Evolutionary conservation across 768 basidiomycete species (phyloP).

Genomic region (Chalciporus piperatus): DNA sequence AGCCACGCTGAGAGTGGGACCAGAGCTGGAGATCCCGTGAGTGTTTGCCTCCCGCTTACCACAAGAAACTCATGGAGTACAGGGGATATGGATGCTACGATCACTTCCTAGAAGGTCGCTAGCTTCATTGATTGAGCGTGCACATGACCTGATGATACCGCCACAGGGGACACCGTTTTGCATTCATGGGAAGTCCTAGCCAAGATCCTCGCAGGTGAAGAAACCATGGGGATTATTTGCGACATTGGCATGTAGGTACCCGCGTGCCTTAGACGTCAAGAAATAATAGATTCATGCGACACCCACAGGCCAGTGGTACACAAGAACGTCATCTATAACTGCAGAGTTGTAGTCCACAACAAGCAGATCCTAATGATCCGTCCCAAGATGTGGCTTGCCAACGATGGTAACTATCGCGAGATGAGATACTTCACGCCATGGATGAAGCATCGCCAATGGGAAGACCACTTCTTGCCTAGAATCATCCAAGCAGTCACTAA

Average conservation of each 20-base stretch:
- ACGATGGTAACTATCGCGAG: constrained; percentile 96
- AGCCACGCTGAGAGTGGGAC: constrained; percentile 90
- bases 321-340: constrained; percentile 98
- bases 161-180: constrained; percentile 85
- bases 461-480: constrained; percentile 89
- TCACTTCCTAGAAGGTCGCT: constrained; percentile 90
- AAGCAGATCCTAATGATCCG: constrained; percentile 89
- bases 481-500: constrained; percentile 87
- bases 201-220: constrained; percentile 81
- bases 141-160: not conserved
- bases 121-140: not conserved
- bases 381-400: constrained; percentile 99
- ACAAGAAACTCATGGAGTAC: constrained; percentile 4
- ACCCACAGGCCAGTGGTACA: constrained; percentile 84
- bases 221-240: constrained; percentile 82
- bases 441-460: constrained; percentile 84
- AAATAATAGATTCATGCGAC: constrained; percentile 1
- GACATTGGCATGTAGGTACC: constrained; percentile 89
- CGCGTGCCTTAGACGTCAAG: not conserved
- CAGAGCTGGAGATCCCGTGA: constrained; percentile 94
- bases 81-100: constrained; percentile 98
- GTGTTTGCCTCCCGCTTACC: constrained; percentile 13
- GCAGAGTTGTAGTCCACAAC: constrained; percentile 85
- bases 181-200: constrained; percentile 98
- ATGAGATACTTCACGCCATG: constrained; percentile 92